Evolutionary conservation across 805 yeast species (phyloP).

Genomic region (Kodamaea hsintzibuensis): DNA sequence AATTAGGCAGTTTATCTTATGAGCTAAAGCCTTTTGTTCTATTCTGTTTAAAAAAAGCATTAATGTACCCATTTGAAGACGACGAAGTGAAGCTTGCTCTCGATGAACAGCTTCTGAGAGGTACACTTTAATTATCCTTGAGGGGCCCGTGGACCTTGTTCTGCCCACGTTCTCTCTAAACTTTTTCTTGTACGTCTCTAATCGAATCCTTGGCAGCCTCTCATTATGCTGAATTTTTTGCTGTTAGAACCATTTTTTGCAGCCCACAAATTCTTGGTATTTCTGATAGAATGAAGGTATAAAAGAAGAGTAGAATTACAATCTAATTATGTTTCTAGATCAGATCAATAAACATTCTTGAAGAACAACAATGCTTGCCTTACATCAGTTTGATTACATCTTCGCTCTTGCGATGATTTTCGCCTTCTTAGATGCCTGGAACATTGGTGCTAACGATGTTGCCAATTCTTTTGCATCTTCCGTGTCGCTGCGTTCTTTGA

Average conservation of each 20-base stretch:
- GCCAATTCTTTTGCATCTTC: conserved; percentile 81
- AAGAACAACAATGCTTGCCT: conserved; percentile 27
- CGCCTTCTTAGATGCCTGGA: conserved; percentile 77
- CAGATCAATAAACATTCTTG: conserved; percentile 1
- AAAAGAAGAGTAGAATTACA: neutral
- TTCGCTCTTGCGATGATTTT: conserved; percentile 69
- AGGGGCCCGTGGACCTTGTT: neutral
- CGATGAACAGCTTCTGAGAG: neutral
- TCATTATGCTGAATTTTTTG: neutral
- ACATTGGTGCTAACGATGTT: conserved; percentile 81
- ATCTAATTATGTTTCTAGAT: neutral
- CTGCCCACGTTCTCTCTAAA: conserved; percentile 8
- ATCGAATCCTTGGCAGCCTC: conserved; percentile 6
- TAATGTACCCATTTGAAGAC: neutral
- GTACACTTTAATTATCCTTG: neutral
- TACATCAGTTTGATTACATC: conserved; percentile 65
- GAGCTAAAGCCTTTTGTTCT: neutral
- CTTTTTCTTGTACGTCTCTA: neutral
- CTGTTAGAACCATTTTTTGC: conserved; percentile 7
- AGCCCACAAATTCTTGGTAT: conserved; percentile 12
- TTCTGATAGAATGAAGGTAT: conserved; percentile 3
- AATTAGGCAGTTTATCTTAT: neutral
- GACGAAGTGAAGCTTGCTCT: neutral
- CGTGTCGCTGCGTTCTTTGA: conserved; percentile 66
- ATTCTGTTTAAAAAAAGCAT: neutral